Evolutionary conservation across 306 rosid genomes (phyloP), one percentile per base, ranked within the genome.

Genomic region (Acacia confusa): DNA sequence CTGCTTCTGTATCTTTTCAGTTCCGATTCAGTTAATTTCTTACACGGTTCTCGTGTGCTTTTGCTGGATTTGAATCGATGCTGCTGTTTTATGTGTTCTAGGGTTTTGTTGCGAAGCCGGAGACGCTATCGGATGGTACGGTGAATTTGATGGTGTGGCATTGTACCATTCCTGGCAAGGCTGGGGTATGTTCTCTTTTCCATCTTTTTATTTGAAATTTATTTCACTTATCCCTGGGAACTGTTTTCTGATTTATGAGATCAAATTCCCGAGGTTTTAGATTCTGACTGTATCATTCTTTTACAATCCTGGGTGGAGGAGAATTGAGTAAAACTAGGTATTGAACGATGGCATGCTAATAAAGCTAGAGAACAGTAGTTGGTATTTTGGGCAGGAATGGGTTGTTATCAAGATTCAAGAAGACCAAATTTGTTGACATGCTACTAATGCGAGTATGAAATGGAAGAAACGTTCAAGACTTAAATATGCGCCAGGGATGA

Each of bases 71-170:
- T 14, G 25, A 32, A 45, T 41, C 48, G 25, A 28, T 58, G 44
- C 38, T 66, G 2, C 3, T 52, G 7, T 34, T 19, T 66, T 61
- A n/a, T 79, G 32, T 55, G 45, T 76, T 73, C 78, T 90, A 95
- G 99, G 99, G 97, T 89, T 93, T 95, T 64, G 97, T 95, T 76
- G 97, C 99, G 70, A 95, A 93, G 82, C 99, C 97, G 44, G 97
- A 95, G 91, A 91, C 93, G 63, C 75, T 86, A 19, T 71, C 97
- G 0, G 97, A 95, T 81, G 97, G 97, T 22, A 89, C 97, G 14
- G 90, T 95, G 24, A 95, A 92, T 88, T 88, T 95, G 95, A 95
- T 95, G 99, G 83, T 86, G 6, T 95, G 99, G 97, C 97, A 95
- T 92, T 95, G 99, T 91, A 95, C 94, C 32, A 92, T 95, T 70